Conservation (phyloP, 371 early-diverging fungal genomes). For the Mortierella sp. region DNA sequence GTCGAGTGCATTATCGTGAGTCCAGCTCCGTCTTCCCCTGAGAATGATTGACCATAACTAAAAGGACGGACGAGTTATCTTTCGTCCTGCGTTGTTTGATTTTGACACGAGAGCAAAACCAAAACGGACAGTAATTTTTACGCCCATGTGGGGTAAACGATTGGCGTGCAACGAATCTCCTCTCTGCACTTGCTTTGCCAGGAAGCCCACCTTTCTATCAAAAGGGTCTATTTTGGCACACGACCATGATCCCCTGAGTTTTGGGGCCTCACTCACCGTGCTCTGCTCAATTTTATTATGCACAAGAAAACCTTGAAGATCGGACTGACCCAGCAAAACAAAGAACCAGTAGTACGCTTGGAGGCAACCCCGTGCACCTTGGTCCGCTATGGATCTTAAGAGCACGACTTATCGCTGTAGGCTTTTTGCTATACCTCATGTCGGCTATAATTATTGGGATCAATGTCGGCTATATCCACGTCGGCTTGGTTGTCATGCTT, state of each 20-base stretch:
- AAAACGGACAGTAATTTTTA: not conserved
- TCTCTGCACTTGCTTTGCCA: not conserved
- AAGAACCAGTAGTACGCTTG: not conserved
- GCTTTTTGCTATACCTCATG: too few relatives aligned
- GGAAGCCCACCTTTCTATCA: not conserved
- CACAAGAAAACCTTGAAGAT: too few relatives aligned
- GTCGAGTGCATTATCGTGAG: too few relatives aligned
- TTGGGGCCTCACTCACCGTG: too few relatives aligned
- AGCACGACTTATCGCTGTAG: not conserved
- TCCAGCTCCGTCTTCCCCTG: not conserved
- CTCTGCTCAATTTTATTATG: too few relatives aligned
- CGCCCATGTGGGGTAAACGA: conserved; percentile 39
- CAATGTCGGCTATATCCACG: too few relatives aligned
- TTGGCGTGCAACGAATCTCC: conserved; percentile 14
- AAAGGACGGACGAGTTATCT: not conserved
- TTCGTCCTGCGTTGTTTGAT: not conserved
- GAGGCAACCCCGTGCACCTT: not conserved
- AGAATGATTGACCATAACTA: too few relatives aligned
- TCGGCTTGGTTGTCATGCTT: too few relatives aligned
- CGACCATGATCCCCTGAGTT: not conserved
- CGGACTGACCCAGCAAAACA: not conserved
- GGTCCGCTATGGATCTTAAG: not conserved
- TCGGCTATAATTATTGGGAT: too few relatives aligned
- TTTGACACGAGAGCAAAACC: not conserved
- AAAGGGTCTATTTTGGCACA: not conserved